Conservation (phyloP, 495 filamentous ascomycete genomes). For the Trichoderma virens region DNA sequence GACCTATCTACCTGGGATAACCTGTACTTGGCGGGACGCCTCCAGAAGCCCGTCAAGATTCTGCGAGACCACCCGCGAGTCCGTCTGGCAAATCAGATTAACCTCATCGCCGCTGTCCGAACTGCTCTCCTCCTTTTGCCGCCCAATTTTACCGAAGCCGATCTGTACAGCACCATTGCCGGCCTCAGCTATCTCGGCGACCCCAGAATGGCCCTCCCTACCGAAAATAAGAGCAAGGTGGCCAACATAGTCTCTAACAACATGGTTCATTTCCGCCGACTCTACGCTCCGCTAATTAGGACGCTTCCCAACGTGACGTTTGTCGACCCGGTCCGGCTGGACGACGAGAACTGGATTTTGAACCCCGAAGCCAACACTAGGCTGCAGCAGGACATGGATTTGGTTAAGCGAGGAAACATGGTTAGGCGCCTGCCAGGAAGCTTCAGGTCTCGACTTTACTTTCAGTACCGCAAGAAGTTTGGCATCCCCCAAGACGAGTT, state of each 20-base stretch:
- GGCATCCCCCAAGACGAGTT: conserved; percentile 78
- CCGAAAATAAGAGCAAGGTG: conserved; percentile 90
- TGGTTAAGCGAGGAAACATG: conserved; percentile 85
- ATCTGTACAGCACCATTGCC: conserved; percentile 83
- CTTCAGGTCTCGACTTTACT: conserved; percentile 86
- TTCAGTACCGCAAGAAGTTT: conserved; percentile 86
- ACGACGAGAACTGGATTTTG: conserved; percentile 63
- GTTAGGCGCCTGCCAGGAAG: conserved; percentile 81
- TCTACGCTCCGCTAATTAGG: conserved; percentile 83
- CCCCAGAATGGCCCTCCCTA: conserved; percentile 78
- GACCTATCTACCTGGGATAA: conserved; percentile 88
- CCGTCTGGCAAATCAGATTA: conserved; percentile 88
- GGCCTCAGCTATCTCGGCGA: conserved; percentile 91
- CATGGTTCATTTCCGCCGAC: conserved; percentile 78
- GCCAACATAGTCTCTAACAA: conserved; percentile 88
- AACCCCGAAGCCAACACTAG: conserved; percentile 46
- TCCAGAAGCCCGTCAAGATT: conserved; percentile 98
- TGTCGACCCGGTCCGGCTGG: conserved; percentile 17
- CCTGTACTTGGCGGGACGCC: conserved; percentile 83
- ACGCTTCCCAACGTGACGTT: conserved; percentile 83
- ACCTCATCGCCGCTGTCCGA: conserved; percentile 82
- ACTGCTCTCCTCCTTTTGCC: conserved; percentile 84
- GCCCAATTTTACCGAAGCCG: conserved; percentile 71
- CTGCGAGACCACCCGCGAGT: conserved; percentile 87
- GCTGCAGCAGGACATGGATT: conserved; percentile 85